Base-by-base conservation (phyloP, 495 filamentous ascomycete species). In the Penicillium taxi region DNA sequence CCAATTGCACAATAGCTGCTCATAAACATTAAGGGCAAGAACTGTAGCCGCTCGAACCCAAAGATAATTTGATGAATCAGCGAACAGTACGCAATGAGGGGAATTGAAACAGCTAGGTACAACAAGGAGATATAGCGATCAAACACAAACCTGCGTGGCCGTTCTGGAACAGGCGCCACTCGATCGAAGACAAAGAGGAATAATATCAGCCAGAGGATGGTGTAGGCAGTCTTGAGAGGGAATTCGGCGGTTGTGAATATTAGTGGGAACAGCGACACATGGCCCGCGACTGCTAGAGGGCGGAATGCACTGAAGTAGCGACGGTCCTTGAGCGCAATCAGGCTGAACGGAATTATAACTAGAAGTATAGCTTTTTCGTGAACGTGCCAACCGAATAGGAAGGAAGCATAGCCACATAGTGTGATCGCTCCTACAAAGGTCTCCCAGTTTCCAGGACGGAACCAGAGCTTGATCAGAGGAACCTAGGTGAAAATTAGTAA, bases 351-450 rank as follows among this genome's bases (percentile, higher is more conserved):
- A 38, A 96, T 84, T 48, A 98, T 85, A 49, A 96, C 82, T 67
- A 2, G 91, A 9, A 98, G 78, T 20, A 98, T 84, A 5, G 91
- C 91, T 53, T 98, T 98, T 50, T 98, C 91, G 49, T 98, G 91
- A 13, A 98, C 91, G 52, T 98, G 91, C 91, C 91, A 98, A 33
- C 91, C 90, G 41, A 96, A 96, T 14, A 98, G 73, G 65, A 98
- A 98, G 0, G 91, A 95, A 0, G 89, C 85, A 48, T 94, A 98
- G 34, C 84, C 91, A 50, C 90, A 96, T n/a, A 96, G 78, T 1
- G 88, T 96, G 11, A 96, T 69, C 4, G 86, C 84, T 6, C 86
- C 86, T 33, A 96, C 67, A 57, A 98, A 96, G 18, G 71, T 83
- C 18, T 28, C 81, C 78, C 82, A 93, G 11, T 78, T 28, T n/a